A percentile compares a stretch with the other conserved stretches of the same genome.
Conservation (phyloP, 768 basidiomycete species). For the Fomitopsis serialis region DNA sequence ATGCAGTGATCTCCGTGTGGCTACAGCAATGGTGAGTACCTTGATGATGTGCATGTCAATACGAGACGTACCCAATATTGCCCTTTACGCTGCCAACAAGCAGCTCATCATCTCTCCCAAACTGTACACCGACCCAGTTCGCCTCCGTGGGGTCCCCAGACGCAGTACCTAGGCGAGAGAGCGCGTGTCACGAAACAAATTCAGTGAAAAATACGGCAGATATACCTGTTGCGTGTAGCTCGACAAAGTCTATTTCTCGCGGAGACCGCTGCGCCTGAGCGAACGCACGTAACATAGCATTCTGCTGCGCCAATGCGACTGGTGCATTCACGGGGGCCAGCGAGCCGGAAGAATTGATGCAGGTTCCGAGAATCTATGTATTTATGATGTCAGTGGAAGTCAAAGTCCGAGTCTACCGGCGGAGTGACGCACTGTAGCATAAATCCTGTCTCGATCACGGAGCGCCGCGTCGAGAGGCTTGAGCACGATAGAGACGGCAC, state of each 20-base stretch:
- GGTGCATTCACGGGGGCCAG: slow-evolving; percentile 32
- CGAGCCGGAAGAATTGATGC: slow-evolving; percentile 32
- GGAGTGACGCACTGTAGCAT: slow-evolving; percentile 28
- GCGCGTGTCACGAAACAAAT: neutral
- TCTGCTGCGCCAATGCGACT: slow-evolving; percentile 30
- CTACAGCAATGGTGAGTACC: slow-evolving; percentile 11
- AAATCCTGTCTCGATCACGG: slow-evolving; percentile 34
- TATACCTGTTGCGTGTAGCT: slow-evolving; percentile 46
- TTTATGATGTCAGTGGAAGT: neutral
- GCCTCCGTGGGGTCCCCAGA: slow-evolving; percentile 47
- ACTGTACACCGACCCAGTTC: slow-evolving; percentile 40
- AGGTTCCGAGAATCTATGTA: slow-evolving; percentile 32
- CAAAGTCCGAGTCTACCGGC: neutral
- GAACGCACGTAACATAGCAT: slow-evolving; percentile 35
- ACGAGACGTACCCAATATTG: slow-evolving; percentile 34
- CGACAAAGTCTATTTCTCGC: slow-evolving; percentile 41
- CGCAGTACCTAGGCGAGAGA: slow-evolving; percentile 27
- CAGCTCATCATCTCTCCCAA: slow-evolving; percentile 27
- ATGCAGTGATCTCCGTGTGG: slow-evolving; percentile 38
- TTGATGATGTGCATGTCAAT: neutral
- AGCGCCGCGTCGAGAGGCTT: slow-evolving; percentile 35
- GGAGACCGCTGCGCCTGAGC: slow-evolving; percentile 26
- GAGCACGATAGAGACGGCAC: slow-evolving; percentile 31
- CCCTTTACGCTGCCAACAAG: slow-evolving; percentile 41
- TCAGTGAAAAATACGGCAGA: neutral